Base-by-base conservation (phyloP, 768 basidiomycete species). In the Pisolithus marmoratus region DNA sequence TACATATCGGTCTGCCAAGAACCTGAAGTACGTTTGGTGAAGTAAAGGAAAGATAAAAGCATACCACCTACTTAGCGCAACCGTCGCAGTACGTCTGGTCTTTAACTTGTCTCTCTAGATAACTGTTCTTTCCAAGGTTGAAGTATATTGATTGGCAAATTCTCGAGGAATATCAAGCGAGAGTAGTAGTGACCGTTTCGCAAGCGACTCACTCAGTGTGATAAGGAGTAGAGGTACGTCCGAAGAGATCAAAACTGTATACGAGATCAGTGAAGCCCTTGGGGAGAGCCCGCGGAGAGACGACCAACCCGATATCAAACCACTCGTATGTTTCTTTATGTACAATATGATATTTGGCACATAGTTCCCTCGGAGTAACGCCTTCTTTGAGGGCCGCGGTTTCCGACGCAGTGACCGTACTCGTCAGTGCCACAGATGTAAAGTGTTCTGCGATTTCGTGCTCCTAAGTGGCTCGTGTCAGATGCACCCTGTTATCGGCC, bases 351-450 rank as follows among this genome's bases (percentile, higher is more conserved):
- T 97, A 97, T 71, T 94, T 94, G 70, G 94, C 89, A 67, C 93
- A 96, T 2, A 97, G 75, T 58, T 84, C 81, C 54, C 74, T 74
- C 0, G 93, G 88, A 11, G 88, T 83, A 37, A 94, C 67, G 0
- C 84, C 82, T 65, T 95, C 92, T 63, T 93, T 92, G 53, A 92
- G 68, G 4, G 96, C 95, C 68, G 96, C 94, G 2, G 94, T 97
- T 74, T 99, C 96, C 1, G 96, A 96, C 1, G 96, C 95, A 7
- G 96, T 99, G n/a, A n/a, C 96, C 96, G 62, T 99, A 99, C 70
- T 99, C 96, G 64, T 99, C 96, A 4, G 96, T 98, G 24, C 96
- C 96, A 69, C 96, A 99, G 51, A 99, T 79, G 66, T 95, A 99
- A 29, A 98, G 76, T 0, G 93, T 95, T 41, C 85, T 83, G 60